Conservation (phyloP, 441 rosid genomes). For the Dalechampia spathulata region DNA sequence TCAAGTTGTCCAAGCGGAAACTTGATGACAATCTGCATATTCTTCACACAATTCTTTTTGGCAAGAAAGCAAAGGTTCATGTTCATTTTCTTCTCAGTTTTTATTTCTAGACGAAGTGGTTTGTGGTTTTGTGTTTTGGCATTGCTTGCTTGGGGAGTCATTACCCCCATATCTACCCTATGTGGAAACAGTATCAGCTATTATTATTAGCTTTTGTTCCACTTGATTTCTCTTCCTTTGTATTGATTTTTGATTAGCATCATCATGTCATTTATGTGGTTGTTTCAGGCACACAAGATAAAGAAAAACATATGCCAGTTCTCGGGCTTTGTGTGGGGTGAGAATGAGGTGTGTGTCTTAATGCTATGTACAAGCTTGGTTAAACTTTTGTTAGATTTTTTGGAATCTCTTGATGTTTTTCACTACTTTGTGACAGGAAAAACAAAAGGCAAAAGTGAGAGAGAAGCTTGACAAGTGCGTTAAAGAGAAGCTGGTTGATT, state of each 20-base stretch:
- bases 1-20: slow-evolving; percentile 92
- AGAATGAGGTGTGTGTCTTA: slow-evolving; percentile 95
- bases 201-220: neutral
- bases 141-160: too few species aligned
- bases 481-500: slow-evolving; percentile 75
- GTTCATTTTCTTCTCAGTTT: neutral
- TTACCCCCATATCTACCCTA: neutral
- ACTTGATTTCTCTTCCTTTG: neutral
- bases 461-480: slow-evolving; percentile 92
- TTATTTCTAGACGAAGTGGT: neutral
- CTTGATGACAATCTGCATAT: slow-evolving; percentile 72
- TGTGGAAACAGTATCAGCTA: neutral
- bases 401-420: slow-evolving; percentile 1
- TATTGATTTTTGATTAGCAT: slow-evolving; percentile 2
- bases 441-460: slow-evolving; percentile 63
- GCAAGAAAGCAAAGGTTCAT: slow-evolving; percentile 96
- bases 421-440: slow-evolving; percentile 40
- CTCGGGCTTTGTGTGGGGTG: slow-evolving; percentile 88
- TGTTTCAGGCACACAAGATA: slow-evolving; percentile 56
- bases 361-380: neutral
- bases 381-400: slow-evolving; percentile 4
- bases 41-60: slow-evolving; percentile 76
- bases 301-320: slow-evolving; percentile 87
- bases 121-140: neutral
- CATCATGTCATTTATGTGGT: neutral